phyloP scores from a whole-genome alignment of 371 early-diverging fungal species.

The Cokeromyces recurvatus region DNA sequence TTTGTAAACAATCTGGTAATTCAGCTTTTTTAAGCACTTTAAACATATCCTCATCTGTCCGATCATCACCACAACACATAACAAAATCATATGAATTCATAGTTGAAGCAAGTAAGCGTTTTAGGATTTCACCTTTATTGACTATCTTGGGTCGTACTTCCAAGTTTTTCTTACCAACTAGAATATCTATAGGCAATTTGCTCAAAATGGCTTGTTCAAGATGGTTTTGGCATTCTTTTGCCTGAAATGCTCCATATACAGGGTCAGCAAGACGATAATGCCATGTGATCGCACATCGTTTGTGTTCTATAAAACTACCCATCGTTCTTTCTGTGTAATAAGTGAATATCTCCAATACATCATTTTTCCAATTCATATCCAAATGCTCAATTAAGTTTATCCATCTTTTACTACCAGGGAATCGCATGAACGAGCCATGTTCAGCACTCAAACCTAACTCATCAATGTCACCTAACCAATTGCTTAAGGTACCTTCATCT shows the following conservation, averaged over 20 bases:
- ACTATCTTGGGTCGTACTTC: conserved; percentile 81
- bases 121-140: conserved; percentile 94
- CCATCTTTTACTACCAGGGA: conserved; percentile 62
- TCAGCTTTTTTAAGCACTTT: conserved; percentile 47
- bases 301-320: conserved; percentile 83
- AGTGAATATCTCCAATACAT: conserved; percentile 80
- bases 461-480: conserved; percentile 79
- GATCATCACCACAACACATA: conserved; percentile 91
- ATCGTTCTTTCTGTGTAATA: conserved; percentile 90
- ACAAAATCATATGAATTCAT: conserved; percentile 74
- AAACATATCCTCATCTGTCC: conserved; percentile 95
- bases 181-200: conserved; percentile 89
- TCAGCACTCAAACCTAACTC: conserved; percentile 81
- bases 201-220: conserved; percentile 82
- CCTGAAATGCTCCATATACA: conserved; percentile 77
- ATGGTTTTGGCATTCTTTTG: conserved; percentile 91
- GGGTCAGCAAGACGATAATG: conserved; percentile 90
- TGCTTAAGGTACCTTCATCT: conserved; percentile 76
- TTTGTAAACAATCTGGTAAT: conserved; percentile 26
- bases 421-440: conserved; percentile 65
- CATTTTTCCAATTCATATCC: conserved; percentile 85
- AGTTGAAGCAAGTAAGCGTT: conserved; percentile 57
- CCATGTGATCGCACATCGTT: conserved; percentile 83
- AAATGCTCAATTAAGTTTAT: conserved; percentile 73
- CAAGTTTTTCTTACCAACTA: conserved; percentile 95